phyloP scores from a whole-genome alignment of 1,284 basidiomycete genomes.

The Cerioporus squamosus region DNA sequence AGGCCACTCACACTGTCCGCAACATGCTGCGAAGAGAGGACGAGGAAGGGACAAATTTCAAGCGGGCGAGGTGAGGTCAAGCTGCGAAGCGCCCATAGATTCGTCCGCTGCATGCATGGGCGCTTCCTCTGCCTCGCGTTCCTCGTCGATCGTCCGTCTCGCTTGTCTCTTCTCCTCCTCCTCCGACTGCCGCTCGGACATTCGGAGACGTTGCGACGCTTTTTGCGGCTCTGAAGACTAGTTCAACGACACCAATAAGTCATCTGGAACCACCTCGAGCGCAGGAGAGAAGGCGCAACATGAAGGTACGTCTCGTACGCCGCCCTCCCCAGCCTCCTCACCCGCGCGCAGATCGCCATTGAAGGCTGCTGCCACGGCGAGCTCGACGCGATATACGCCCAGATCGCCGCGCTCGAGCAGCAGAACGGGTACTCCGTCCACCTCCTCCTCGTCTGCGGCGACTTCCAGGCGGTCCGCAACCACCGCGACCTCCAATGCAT shows the following conservation, averaged over 20 bases:
- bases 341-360: constrained; percentile 25
- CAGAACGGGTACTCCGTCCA: constrained; percentile 75
- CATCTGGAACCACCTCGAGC: too few species aligned
- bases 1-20: constrained; percentile 41
- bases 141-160: not conserved
- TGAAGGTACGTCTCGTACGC: constrained; percentile 19
- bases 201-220: too few species aligned
- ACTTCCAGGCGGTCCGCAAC: constrained; percentile 95
- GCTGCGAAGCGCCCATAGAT: constrained; percentile 9
- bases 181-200: too few species aligned
- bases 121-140: not conserved
- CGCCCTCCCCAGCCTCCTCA: not conserved
- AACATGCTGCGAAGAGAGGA: constrained; percentile 33
- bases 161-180: too few species aligned
- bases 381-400: constrained; percentile 86
- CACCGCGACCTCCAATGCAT: constrained; percentile 86
- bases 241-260: too few species aligned
- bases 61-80: constrained; percentile 7
- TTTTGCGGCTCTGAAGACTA: too few species aligned
- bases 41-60: constrained; percentile 8
- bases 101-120: not conserved
- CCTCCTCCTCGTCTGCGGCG: constrained; percentile 90
- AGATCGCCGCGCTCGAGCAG: constrained; percentile 68
- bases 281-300: not conserved
- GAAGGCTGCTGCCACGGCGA: constrained; percentile 97